These are phyloP conservation scores for Aspergillus bombycis DNA, from an alignment of 2,329 filamentous ascomycete species.

Conservation along the genomic window DNA sequence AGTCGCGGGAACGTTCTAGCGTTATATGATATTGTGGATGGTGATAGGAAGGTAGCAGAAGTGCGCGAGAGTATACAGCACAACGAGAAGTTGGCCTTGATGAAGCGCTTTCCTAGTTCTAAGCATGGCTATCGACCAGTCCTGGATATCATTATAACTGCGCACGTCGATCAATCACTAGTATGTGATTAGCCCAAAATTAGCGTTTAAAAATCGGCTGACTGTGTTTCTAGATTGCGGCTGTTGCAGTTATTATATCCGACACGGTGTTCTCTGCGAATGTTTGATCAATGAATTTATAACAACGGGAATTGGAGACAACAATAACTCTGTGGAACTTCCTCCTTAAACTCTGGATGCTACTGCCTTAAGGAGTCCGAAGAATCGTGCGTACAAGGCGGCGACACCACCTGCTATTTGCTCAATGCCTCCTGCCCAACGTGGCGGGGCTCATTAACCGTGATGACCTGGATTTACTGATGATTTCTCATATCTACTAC, in stretches of 20 bases:
- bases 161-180: constrained; percentile 30
- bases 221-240: not conserved
- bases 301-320: not conserved
- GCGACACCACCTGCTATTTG: not conserved
- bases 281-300: not conserved
- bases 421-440: not conserved
- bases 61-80: constrained; percentile 24
- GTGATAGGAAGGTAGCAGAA: constrained; percentile 24
- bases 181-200: constrained; percentile 16
- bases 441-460: not conserved
- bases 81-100: constrained; percentile 20
- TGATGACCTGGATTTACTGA: not conserved
- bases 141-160: constrained; percentile 27
- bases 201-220: not conserved
- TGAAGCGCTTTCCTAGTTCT: constrained; percentile 16
- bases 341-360: not conserved
- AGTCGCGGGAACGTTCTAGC: constrained; percentile 21
- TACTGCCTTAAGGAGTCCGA: not conserved
- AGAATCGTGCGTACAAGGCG: not conserved
- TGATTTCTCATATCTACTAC: not conserved
- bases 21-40: constrained; percentile 25
- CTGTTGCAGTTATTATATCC: constrained; percentile 1
- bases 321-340: not conserved
- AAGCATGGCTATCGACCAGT: constrained; percentile 26
- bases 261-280: constrained; percentile 1